Base-by-base conservation (phyloP, 768 basidiomycete species). In the Boletus reticuloceps region DNA sequence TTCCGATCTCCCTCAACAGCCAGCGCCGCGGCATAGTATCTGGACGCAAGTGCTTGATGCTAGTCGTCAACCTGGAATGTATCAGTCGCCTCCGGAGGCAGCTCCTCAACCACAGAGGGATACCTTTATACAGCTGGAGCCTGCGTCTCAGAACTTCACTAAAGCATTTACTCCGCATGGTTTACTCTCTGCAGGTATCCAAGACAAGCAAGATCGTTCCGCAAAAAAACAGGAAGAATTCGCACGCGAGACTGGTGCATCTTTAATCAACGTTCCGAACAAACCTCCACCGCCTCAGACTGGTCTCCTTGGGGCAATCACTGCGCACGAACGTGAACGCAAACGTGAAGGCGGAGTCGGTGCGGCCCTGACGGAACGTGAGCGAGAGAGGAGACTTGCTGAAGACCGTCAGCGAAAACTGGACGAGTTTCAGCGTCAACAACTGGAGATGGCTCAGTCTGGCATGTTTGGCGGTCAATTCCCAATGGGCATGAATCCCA, bases 141-240 rank as follows among this genome's bases (percentile, higher is more conserved):
- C 81, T 10, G 69, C 84, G 6, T 78, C 84, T 1, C 83, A 87
- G 51, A 82, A 81, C 19, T 86, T 94, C 79, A 95, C 91, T 11
- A 96, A 95, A 67, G 94, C 94, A 1, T 97, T 98, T 67, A 89
- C 91, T 0, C 94, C 95, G 5, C 94, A 96, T 57, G 97, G 97
- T 9, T 75, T 99, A 16, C 83, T 99, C 39, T 94, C 94, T 54
- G 93, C 94, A 51, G 97, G 97, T 37, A 78, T 98, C 60, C 92
- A 96, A 66, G 95, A 98, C 69, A 93, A 93, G 69, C 88, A 95
- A 69, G 94, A 97, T 67, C 84, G 96, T 36, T 97, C 94, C 31
- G 97, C 97, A 3, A 95, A 95, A 71, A 82, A 88, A 50, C 94
- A 98, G 65, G 96, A 99, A 69, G 92, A 97, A 69, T 73, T 91